These are phyloP conservation scores for Backusella luteola DNA, from an alignment of 192 early-diverging fungal genomes.

Conservation along the genomic window DNA sequence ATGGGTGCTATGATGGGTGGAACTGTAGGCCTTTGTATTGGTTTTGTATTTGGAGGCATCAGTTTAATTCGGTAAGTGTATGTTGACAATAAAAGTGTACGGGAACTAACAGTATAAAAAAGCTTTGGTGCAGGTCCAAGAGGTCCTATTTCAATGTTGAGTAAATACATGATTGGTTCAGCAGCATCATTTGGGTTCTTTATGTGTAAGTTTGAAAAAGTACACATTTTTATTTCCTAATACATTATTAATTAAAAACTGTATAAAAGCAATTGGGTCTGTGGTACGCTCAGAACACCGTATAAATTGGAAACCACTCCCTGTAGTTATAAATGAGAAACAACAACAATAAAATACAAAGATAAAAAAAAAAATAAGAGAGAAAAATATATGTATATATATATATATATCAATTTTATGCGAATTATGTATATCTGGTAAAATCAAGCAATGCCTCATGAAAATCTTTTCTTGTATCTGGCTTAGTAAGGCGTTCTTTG, in stretches of 20 bases:
- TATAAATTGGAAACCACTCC: background rate
- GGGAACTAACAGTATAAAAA: background rate
- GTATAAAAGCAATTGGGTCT: constrained; percentile 43
- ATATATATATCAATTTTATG: background rate
- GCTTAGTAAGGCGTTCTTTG: constrained; percentile 42
- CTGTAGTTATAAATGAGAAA: background rate
- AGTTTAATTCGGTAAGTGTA: constrained; percentile 44
- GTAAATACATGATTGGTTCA: constrained; percentile 71
- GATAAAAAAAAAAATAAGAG: background rate
- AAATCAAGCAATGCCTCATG: constrained; percentile 53
- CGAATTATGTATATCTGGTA: constrained; percentile 53
- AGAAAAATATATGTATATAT: background rate
- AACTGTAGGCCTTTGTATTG: constrained; percentile 61
- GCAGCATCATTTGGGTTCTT: constrained; percentile 84
- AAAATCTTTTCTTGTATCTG: constrained; percentile 15
- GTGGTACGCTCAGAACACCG: constrained; percentile 49
- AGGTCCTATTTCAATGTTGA: constrained; percentile 69
- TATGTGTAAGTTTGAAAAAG: constrained; percentile 51
- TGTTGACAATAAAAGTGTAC: background rate
- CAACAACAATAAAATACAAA: background rate
- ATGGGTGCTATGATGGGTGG: constrained; percentile 65
- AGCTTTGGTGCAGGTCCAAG: constrained; percentile 70
- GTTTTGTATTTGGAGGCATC: constrained; percentile 56
- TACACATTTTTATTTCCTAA: too few species aligned
- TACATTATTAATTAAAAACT: too few species aligned